A percentile compares a stretch with the other conserved stretches of the same genome.
These are phyloP conservation scores for Saturnispora besseyi DNA, from an alignment of 805 yeast species.

Conservation along the genomic window DNA sequence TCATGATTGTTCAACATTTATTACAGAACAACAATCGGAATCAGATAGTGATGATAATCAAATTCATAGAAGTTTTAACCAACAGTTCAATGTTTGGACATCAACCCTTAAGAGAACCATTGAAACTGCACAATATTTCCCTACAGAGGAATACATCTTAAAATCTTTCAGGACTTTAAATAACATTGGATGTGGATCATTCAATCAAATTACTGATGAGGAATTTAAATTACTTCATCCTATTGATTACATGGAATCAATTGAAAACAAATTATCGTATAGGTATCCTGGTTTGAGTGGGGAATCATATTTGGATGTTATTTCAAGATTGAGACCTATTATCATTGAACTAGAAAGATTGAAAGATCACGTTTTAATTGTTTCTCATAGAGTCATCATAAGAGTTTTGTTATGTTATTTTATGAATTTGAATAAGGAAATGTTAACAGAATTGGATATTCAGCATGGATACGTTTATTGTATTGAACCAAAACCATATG, in stretches of 20 bases:
- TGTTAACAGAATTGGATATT: conserved; percentile 32
- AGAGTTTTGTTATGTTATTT: conserved; percentile 30
- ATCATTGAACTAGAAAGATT: conserved; percentile 30
- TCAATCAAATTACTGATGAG: conserved; percentile 26
- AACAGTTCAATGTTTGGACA: conserved; percentile 29
- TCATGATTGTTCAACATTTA: conserved; percentile 20
- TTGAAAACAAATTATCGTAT: conserved; percentile 25
- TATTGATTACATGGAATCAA: conserved; percentile 23
- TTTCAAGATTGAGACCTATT: conserved; percentile 28
- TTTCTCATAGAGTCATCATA: conserved; percentile 29
- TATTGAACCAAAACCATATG: conserved; percentile 33
- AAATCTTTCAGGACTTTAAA: conserved; percentile 29
- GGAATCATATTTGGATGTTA: conserved; percentile 31
- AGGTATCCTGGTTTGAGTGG: conserved; percentile 32
- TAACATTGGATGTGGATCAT: conserved; percentile 29
- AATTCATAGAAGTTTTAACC: conserved; percentile 11
- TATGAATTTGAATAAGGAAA: conserved; percentile 29
- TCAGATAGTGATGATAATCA: background rate
- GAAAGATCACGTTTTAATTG: conserved; percentile 28
- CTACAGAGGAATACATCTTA: conserved; percentile 22
- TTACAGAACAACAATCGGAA: conserved; percentile 10
- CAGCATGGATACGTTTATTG: conserved; percentile 30
- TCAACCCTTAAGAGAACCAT: conserved; percentile 26
- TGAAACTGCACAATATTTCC: conserved; percentile 27
- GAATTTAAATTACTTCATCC: conserved; percentile 23